Evolutionary conservation across 208 protist species (phyloP), one percentile per base, ranked within the genome.

Genomic region (Crithidia bombi): DNA sequence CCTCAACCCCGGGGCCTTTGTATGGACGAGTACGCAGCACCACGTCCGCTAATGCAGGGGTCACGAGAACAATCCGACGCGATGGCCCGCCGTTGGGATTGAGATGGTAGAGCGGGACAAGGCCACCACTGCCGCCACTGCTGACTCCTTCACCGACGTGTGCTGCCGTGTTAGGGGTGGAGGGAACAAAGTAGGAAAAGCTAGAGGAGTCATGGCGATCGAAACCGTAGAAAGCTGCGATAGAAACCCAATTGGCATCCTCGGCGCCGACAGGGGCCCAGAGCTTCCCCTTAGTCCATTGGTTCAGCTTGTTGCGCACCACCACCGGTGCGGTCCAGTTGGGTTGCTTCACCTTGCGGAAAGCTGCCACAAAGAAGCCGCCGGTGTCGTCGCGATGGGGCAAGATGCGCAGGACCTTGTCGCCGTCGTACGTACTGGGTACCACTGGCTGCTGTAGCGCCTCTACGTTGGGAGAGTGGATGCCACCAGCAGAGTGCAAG

Each of bases 1-100:
- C 73, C 76, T 97, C 90, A n/a, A 97, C 86, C 11, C 92, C 92
- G 35, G 92, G 92, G 5, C 92, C 92, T 68, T 97, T 97, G 82
- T 91, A 97, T 5, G 89, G 90, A 11, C 76, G 75, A 1, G 83
- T 91, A 38, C 76, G 67, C 63, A 95, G 86, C 19, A 97, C 61
- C 80, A 91, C 84, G 25, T 84, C 64, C 0, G 85, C 88, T 6
- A 89, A 58, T 33, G 79, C 90, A 17, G 61, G 73, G 15, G 90
- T 97, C n/a, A 76, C 68, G 46, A 97, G 77, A n/a, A 93, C 87
- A 57, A 97, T 95, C 51, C 92, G 90, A 15, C 89, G 83, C 21
- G 65, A 64, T 1, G 86, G 78, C 5, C 78, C 79, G 33, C 90
- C 92, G 73, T 93, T 81, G 7, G 92, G 87, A 59, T 95, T 97